Evolutionary conservation across 2,329 filamentous ascomycete genomes (phyloP), one percentile per base, ranked within the genome.

Genomic region (Cryoendolithus antarcticus): DNA sequence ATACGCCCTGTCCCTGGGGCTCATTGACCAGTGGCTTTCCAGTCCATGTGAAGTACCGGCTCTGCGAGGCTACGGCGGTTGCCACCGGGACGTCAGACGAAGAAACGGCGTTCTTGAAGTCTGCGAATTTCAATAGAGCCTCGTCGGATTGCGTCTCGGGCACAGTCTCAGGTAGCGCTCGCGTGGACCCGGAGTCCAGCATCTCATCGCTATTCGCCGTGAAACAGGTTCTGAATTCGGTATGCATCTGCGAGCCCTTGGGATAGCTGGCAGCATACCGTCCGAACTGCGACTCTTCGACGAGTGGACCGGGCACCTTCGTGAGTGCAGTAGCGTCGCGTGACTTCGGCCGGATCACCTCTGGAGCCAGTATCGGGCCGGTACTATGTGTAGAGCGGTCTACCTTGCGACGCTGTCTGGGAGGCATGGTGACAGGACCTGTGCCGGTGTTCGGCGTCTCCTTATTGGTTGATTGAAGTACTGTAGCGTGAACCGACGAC

Each of bases 81-180:
- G 27, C 32, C 27, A 12, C 6, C 27, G 19, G 31, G 13, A 21
- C 24, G 13, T 7, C 9, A 2, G 34, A 19, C 31, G 31, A 11
- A 10, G n/a, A 13, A 10, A 13, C 30, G 12, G 30, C 12, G 31
- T 32, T 34, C 11, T 29, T 38, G 35, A 46, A 44, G 6, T 34
- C 34, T 9, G 42, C 34, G 38, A 44, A 45, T 3, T 42, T 36
- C 19, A 41, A 30, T 9, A 34, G 4, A 5, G 34, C 28, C 27
- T 47, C 43, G n/a, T 35, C 32, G 6, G 32, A 37, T 30, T 49
- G 43, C 4, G 47, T 48, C 32, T 42, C 41, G 10, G 37, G 21
- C 6, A 41, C 40, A n/a, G 27, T 32, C 10, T 41, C 24, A 9
- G 40, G 19, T 7, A 27, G 41, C 10, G 39, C 35, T 11, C 33